These are phyloP conservation scores for Kwoniella sp. DNA, from an alignment of 768 basidiomycete species.

Conservation along the genomic window DNA sequence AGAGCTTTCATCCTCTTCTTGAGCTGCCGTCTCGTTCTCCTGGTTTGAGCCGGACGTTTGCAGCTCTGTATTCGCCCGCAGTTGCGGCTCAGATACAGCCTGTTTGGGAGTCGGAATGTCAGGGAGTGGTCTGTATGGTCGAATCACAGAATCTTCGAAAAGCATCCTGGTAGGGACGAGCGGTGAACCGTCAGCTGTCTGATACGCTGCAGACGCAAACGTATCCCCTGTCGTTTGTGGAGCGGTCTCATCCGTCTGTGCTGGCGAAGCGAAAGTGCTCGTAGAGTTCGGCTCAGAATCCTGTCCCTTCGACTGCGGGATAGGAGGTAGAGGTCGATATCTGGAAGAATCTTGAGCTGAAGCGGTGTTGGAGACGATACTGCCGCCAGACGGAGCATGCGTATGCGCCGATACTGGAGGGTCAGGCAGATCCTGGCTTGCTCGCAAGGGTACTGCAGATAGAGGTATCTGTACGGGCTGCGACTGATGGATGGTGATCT, in stretches of 20 bases:
- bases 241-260: constrained; percentile 5
- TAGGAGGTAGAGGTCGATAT: neutral
- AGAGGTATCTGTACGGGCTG: constrained; percentile 11
- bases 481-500: constrained; percentile 8
- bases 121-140: constrained; percentile 8
- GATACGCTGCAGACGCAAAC: constrained; percentile 13
- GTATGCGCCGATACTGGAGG: constrained; percentile 6
- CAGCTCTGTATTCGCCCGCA: too few species aligned
- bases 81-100: neutral
- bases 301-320: neutral
- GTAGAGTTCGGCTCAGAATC: neutral
- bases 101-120: constrained; percentile 5
- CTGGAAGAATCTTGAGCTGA: neutral
- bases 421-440: constrained; percentile 4
- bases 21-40: neutral
- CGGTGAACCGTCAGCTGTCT: constrained; percentile 15
- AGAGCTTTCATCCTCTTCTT: too few species aligned
- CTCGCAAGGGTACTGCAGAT: neutral
- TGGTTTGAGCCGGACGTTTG: too few species aligned
- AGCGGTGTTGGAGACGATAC: neutral
- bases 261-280: neutral
- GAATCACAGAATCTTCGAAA: neutral
- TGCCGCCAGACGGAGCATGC: neutral
- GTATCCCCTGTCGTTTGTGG: constrained; percentile 9
- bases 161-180: constrained; percentile 3